These are phyloP conservation scores for grape (Vitis vinifera) DNA, from an alignment of 164 flowering plant species.

Conservation along the genomic window ASM3070453v1 NC_081805.1:6935001-6935500, in stretches of 20 bases:
- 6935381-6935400: constrained; percentile 57
- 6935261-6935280: background rate
- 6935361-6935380: constrained; percentile 71
- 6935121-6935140: constrained; percentile 65
- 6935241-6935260: constrained; percentile 71
- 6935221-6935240: constrained; percentile 68
- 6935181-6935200: constrained; percentile 90
- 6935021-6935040: background rate
- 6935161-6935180: constrained; percentile 83
- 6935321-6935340: constrained; percentile 41
- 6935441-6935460: constrained; percentile 28
- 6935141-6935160: constrained; percentile 73
- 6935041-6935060: background rate
- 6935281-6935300: background rate
- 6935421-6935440: constrained; percentile 30
- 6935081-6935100: background rate
- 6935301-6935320: background rate
- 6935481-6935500: constrained; percentile 56
- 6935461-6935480: constrained; percentile 28
- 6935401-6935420: constrained; percentile 42
- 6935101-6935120: constrained; percentile 4
- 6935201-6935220: constrained; percentile 59
- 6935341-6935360: constrained; percentile 76
- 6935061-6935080: background rate
- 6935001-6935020: background rate